Base-by-base conservation (phyloP, 495 filamentous ascomycete species). In the Daldinia grandis region DNA sequence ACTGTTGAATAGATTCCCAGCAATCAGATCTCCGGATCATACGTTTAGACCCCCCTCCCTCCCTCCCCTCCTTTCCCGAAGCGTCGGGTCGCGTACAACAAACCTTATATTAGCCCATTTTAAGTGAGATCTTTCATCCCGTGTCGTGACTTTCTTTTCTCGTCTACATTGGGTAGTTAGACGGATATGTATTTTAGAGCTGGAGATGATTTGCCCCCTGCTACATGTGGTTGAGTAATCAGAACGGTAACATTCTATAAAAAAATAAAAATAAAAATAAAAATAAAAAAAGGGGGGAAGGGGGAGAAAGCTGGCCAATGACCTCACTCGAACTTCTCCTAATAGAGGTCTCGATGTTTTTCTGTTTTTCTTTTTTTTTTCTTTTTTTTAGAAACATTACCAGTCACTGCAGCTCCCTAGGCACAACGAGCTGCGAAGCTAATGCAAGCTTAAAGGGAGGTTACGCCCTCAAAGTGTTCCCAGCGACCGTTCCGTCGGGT, bases 361-460 rank as follows among this genome's bases (percentile, higher is more conserved):
- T 3, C 2, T 14, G 10, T 30, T 53, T 14, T 31, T 53, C 31
- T 33, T 49, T 40, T 21, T 53, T 50, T 57, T 42, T 33, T 12
- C 54, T 62, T 66, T 58, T 59, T 58, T 60, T 65, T 68, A 71
- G 68, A 64, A 74, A 65, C 64, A 68, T 62, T 64, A 60, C 59
- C 54, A 67, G 47, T 72, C 69, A 74, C 72, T 62, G 62, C 66
- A 74, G 55, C 59, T 51, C 31, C n/a, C 28, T 31, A 62, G 44
- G 62, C 33, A 62, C 58, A 62, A 63, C 49, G 28, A 70, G 70
- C 71, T 76, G 69, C 75, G 69, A 69, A 64, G 66, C 80, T 82
- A 82, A 82, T 82, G 80, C 80, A 81, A 76, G 79, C 68, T 81
- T 79, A 75, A 78, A 78, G 49, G 72, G 75, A 77, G 75, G 75